Percentiles rank a stretch among this genome's conserved stretches.
Conservation (phyloP, 2,329 filamentous ascomycete genomes). For the Epicoccum nigrum region DNA sequence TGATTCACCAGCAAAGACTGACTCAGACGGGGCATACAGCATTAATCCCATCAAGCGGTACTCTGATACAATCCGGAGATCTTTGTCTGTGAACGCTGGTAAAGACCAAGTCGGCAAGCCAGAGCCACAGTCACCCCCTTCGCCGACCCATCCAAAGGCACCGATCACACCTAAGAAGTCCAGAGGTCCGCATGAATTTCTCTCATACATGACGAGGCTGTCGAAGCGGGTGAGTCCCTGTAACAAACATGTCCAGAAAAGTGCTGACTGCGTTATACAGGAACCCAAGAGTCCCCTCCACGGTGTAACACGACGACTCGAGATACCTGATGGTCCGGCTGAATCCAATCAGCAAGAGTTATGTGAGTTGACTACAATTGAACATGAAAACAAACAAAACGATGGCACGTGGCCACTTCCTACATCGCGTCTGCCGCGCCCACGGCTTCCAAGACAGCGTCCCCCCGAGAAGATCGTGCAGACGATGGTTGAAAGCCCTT, state of each 20-base stretch:
- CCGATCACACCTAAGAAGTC: background rate
- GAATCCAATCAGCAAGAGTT: too few species aligned
- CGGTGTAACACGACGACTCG: conserved; percentile 27
- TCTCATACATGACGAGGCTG: conserved; percentile 5
- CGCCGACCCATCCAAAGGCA: background rate
- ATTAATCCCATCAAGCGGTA: conserved; percentile 30
- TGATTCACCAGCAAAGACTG: background rate
- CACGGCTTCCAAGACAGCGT: conserved; percentile 7
- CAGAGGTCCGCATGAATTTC: conserved; percentile 1
- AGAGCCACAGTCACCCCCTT: background rate
- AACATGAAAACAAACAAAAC: too few species aligned
- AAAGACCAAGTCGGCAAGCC: conserved; percentile 1
- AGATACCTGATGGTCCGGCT: conserved; percentile 10
- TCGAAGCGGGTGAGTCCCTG: conserved; percentile 5
- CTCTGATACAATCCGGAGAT: conserved; percentile 24
- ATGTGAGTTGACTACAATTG: too few species aligned
- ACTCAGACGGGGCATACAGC: background rate
- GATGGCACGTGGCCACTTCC: conserved; percentile 5
- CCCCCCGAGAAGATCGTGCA: conserved; percentile 25
- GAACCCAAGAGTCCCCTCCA: conserved; percentile 30
- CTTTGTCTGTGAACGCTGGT: conserved; percentile 19
- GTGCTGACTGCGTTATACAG: background rate
- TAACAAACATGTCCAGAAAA: background rate
- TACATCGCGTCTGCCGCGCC: conserved; percentile 5
- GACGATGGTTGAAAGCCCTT: conserved; percentile 22